Conservation (phyloP, 495 filamentous ascomycete species). For the Baudoinia panamericana region DNA sequence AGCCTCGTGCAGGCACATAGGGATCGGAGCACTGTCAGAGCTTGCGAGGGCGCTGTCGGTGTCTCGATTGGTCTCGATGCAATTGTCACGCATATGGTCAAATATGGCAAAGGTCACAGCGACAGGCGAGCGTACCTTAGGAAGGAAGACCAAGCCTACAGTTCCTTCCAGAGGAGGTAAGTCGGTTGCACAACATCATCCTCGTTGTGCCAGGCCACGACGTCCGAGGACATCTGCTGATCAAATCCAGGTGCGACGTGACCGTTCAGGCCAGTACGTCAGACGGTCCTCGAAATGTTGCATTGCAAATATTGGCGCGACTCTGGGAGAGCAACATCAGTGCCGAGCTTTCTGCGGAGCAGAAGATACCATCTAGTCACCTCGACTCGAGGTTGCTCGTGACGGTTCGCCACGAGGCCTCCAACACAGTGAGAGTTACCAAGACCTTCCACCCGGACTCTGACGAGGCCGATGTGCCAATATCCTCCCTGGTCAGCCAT, state of each 20-base stretch:
- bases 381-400: conserved; percentile 85
- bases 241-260: conserved; percentile 65
- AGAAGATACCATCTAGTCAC: no score
- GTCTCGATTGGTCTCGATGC: conserved; percentile 87
- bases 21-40: conserved; percentile 30
- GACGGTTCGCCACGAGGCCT: conserved; percentile 66
- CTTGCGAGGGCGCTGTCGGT: conserved; percentile 63
- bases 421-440: conserved; percentile 22
- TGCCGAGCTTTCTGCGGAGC: no score
- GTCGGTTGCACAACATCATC: no score
- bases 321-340: conserved; percentile 76
- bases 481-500: conserved; percentile 63
- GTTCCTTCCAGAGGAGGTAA: no score
- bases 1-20: conserved; percentile 61
- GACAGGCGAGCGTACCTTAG: conserved; percentile 42
- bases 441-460: conserved; percentile 60
- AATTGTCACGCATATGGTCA: conserved; percentile 51
- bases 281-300: conserved; percentile 55
- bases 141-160: conserved; percentile 48
- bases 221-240: neutral
- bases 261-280: conserved; percentile 78
- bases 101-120: conserved; percentile 41
- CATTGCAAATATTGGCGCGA: conserved; percentile 61
- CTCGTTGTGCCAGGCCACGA: no score
- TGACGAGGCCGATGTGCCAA: conserved; percentile 70